phyloP scores from a whole-genome alignment of 257 asterid genomes.

The Nicotiana otophora region DNA sequence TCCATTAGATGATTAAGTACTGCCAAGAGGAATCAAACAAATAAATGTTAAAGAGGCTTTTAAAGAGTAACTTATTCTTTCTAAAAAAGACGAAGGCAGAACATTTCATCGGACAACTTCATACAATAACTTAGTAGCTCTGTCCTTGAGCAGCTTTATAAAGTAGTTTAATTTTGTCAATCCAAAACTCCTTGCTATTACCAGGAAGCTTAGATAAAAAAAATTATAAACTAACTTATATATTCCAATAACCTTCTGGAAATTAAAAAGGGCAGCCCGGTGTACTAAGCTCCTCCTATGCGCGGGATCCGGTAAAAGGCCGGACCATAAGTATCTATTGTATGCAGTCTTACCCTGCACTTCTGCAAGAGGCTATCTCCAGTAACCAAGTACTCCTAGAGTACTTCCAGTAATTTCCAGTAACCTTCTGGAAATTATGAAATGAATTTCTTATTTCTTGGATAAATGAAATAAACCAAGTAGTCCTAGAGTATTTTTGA shows the following conservation, averaged over 20 bases:
- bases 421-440: neutral
- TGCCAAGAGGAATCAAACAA: constrained; percentile 7
- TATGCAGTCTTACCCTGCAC: too few species aligned
- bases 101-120: neutral
- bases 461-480: neutral
- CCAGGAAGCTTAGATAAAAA: neutral
- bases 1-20: constrained; percentile 43
- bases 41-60: neutral
- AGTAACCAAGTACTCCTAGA: too few species aligned
- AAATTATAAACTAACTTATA: neutral
- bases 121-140: neutral
- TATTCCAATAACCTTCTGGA: neutral
- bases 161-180: neutral
- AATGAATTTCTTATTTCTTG: neutral
- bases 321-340: too few species aligned
- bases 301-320: too few species aligned
- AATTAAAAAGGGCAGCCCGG: neutral
- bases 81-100: neutral
- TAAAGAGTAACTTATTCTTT: neutral
- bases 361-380: too few species aligned
- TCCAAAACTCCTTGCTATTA: neutral
- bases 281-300: too few species aligned
- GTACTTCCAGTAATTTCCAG: too few species aligned
- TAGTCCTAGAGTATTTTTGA: too few species aligned
- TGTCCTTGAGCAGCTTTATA: neutral